Conservation (phyloP, 2,329 filamentous ascomycete species). For the Blumeria hordei region DNA sequence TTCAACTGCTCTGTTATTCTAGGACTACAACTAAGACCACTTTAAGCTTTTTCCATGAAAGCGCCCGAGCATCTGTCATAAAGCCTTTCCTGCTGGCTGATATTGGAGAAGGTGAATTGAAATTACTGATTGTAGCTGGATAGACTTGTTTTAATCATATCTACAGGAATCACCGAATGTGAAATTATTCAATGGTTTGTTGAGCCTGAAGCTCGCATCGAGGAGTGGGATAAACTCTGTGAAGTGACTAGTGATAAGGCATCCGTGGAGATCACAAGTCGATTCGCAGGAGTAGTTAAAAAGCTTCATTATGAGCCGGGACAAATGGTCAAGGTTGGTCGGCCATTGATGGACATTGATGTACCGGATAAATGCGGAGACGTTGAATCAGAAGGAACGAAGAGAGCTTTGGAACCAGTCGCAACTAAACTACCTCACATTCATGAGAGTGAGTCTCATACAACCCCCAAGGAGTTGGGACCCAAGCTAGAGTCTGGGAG, state of each 20-base stretch:
- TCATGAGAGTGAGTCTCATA: not conserved
- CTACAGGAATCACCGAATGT: constrained; percentile 77
- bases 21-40: too few species aligned
- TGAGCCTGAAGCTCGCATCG: constrained; percentile 77
- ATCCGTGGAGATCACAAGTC: constrained; percentile 71
- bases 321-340: constrained; percentile 87
- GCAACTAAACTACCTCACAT: constrained; percentile 2
- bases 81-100: constrained; percentile 68
- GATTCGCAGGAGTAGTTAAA: constrained; percentile 87
- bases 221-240: constrained; percentile 94
- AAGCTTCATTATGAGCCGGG: constrained; percentile 89
- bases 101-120: constrained; percentile 50
- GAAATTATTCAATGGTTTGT: constrained; percentile 99
- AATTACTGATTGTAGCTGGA: not conserved
- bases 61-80: constrained; percentile 21
- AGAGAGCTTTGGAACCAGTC: constrained; percentile 16
- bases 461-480: not conserved
- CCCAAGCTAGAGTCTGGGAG: constrained; percentile 16
- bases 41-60: constrained; percentile 8
- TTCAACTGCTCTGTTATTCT: too few species aligned
- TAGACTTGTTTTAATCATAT: constrained; percentile 1
- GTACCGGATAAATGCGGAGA: constrained; percentile 40
- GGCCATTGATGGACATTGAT: constrained; percentile 86
- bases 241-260: constrained; percentile 98
- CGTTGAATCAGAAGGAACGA: constrained; percentile 35